Evolutionary conservation across 2,329 filamentous ascomycete species (phyloP).

Genomic region (Diaporthe sp.): DNA sequence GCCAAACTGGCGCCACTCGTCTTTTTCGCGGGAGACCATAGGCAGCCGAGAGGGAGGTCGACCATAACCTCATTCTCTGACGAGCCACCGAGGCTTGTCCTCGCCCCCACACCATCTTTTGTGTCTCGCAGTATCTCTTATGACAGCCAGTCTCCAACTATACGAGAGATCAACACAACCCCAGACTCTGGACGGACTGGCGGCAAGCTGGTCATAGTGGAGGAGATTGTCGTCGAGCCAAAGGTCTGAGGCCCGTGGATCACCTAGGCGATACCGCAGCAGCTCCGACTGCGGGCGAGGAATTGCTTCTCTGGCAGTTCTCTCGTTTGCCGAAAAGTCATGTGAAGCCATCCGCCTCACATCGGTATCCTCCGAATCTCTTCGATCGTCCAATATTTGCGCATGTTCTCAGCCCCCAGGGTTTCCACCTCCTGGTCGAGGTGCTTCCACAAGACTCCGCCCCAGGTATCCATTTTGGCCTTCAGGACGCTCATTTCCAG

Average conservation of each 20-base stretch:
- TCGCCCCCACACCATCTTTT: neutral
- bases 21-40: slow-evolving; percentile 4
- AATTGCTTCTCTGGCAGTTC: neutral
- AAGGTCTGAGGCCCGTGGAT: neutral
- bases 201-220: neutral
- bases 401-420: slow-evolving; percentile 89
- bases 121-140: neutral
- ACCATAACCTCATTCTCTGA: slow-evolving; percentile 25
- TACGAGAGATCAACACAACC: neutral
- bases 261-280: neutral
- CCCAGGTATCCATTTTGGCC: slow-evolving; percentile 82
- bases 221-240: neutral
- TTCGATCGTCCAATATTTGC: slow-evolving; percentile 81
- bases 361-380: slow-evolving; percentile 82
- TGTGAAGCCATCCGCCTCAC: slow-evolving; percentile 53
- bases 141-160: neutral
- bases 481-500: slow-evolving; percentile 73
- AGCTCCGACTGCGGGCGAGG: neutral
- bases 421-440: slow-evolving; percentile 86
- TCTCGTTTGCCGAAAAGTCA: too few relatives aligned
- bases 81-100: neutral
- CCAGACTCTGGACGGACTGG: neutral
- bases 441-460: slow-evolving; percentile 84
- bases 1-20: slow-evolving; percentile 42
- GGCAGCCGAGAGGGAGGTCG: slow-evolving; percentile 32